Percentiles rank a stretch among this genome's conserved stretches.
Conservation (phyloP, 169 alveolate species). For the Plasmodium sp. region DNA sequence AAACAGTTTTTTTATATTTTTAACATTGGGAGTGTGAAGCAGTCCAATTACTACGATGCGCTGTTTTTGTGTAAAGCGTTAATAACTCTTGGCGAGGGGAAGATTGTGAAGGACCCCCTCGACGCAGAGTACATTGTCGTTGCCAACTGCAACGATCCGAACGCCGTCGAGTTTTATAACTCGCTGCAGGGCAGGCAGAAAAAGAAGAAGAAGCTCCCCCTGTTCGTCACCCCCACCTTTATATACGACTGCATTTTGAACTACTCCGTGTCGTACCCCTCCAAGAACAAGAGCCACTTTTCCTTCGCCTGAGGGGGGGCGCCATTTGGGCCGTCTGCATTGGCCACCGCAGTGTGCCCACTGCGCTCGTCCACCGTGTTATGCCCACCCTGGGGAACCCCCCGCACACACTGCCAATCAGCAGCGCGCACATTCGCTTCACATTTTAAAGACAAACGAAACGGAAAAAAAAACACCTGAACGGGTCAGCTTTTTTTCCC, state of each 20-base stretch:
- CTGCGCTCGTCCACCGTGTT: not conserved
- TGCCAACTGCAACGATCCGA: conserved; percentile 70
- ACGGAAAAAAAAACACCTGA: not conserved
- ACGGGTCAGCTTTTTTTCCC: not conserved
- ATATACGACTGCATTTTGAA: conserved; percentile 69
- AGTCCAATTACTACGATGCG: conserved; percentile 62
- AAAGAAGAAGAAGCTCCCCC: conserved; percentile 47
- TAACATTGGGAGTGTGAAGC: conserved; percentile 69
- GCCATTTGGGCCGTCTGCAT: not conserved
- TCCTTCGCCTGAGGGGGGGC: not conserved
- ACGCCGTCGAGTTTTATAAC: conserved; percentile 38
- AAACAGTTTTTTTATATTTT: conserved; percentile 81
- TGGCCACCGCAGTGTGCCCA: not conserved
- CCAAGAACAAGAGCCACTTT: conserved; percentile 52
- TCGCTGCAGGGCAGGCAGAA: conserved; percentile 25
- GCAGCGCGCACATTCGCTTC: not conserved
- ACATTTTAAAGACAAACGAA: not conserved
- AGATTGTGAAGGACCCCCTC: conserved; percentile 74
- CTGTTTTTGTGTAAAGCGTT: conserved; percentile 72
- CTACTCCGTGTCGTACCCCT: conserved; percentile 54
- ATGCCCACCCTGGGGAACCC: not conserved
- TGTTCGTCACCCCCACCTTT: conserved; percentile 66
- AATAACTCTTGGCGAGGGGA: conserved; percentile 82
- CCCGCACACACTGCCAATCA: not conserved
- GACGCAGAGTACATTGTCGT: conserved; percentile 85